Evolutionary conservation across 345 rosid species (phyloP).

Genomic region (Citrus cavaleriei): DNA sequence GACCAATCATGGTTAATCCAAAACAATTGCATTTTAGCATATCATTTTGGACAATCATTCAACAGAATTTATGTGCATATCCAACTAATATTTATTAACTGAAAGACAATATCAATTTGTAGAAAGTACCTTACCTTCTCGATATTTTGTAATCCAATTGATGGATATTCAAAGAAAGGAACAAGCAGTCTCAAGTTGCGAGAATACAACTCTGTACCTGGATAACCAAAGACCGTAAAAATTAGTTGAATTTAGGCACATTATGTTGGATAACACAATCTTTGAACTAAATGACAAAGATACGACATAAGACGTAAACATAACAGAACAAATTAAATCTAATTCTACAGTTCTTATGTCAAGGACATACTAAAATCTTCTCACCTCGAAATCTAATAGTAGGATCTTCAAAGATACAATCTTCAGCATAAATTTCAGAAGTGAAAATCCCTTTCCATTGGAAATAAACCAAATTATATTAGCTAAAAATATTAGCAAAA

Average conservation of each 20-base stretch:
- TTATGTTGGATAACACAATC: not conserved
- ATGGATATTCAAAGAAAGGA: conserved; percentile 78
- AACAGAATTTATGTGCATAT: not conserved
- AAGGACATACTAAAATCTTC: not conserved
- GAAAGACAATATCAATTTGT: conserved; percentile 1
- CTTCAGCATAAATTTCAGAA: conserved; percentile 53
- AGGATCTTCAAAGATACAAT: conserved; percentile 87
- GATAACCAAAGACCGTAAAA: conserved; percentile 7
- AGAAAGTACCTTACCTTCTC: conserved; percentile 47
- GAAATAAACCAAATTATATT: not conserved
- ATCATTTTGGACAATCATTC: not conserved
- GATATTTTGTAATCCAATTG: conserved; percentile 56
- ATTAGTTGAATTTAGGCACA: not conserved
- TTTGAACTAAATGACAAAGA: not conserved
- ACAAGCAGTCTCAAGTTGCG: conserved; percentile 80
- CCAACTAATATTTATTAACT: not conserved
- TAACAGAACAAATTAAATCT: not conserved
- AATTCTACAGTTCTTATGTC: not conserved
- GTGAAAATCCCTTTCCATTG: conserved; percentile 59
- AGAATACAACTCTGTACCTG: conserved; percentile 70
- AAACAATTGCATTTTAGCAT: not conserved
- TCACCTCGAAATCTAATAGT: conserved; percentile 82
- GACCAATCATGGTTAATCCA: not conserved
- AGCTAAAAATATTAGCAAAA: not conserved
- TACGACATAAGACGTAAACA: not conserved